Evolutionary conservation across 129 eudicot species (phyloP).

Genomic region (Helianthus tuberosus): DNA sequence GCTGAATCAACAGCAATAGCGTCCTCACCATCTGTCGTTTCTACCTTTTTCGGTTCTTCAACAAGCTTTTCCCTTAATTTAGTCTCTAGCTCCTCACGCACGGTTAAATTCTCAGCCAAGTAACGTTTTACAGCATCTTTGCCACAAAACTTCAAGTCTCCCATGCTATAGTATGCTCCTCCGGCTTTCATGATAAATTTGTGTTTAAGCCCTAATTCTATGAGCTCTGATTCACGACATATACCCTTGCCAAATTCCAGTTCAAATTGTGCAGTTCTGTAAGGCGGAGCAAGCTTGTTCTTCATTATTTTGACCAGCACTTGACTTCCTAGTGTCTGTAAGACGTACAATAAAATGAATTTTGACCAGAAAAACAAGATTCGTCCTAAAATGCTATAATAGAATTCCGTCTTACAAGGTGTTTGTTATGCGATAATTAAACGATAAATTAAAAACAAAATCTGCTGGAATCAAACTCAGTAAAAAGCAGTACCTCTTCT

Average conservation of each 20-base stretch:
- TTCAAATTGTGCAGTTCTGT: slow-evolving; percentile 82
- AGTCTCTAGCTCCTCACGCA: slow-evolving; percentile 56
- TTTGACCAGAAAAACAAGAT: no score
- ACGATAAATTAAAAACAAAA: not conserved
- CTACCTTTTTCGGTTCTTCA: slow-evolving; percentile 39
- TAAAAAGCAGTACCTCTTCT: slow-evolving; percentile 76
- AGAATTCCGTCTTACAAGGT: not conserved
- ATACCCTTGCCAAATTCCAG: slow-evolving; percentile 96
- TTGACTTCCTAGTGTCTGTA: slow-evolving; percentile 79
- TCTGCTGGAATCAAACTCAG: not conserved
- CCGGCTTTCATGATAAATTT: slow-evolving; percentile 64
- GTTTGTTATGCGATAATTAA: not conserved
- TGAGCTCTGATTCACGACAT: slow-evolving; percentile 70
- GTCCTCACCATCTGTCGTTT: slow-evolving; percentile 44
- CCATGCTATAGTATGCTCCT: slow-evolving; percentile 42
- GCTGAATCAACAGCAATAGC: slow-evolving; percentile 42
- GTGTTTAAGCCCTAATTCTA: slow-evolving; percentile 76
- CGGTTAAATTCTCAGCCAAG: slow-evolving; percentile 45
- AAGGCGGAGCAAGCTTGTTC: slow-evolving; percentile 98
- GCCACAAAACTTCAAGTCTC: slow-evolving; percentile 51
- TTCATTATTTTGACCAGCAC: slow-evolving; percentile 80
- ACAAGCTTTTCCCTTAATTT: slow-evolving; percentile 72
- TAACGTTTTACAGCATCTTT: slow-evolving; percentile 61
- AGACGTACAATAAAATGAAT: not conserved
- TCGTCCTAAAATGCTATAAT: no score